Percentiles rank a stretch among this genome's conserved stretches.
Evolutionary conservation across 306 rosid species (phyloP).

Genomic region (Glycine latifolia): DNA sequence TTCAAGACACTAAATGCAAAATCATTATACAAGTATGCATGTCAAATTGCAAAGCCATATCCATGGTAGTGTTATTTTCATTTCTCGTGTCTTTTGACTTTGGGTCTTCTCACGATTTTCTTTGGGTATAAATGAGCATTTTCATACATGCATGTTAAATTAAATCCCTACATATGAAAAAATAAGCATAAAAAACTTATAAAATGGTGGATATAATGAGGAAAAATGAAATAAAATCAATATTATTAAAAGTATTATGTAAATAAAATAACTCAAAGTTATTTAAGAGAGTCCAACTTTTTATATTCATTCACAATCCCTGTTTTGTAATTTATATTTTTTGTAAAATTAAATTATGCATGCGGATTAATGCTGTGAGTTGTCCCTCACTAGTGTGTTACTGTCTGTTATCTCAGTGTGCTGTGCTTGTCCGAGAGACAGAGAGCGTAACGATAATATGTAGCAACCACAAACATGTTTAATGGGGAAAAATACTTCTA

Average conservation of each 20-base stretch:
- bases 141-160: not conserved
- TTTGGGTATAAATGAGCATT: not conserved
- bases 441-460: constrained; percentile 59
- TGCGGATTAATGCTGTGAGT: not conserved
- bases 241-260: no score
- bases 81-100: not conserved
- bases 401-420: not conserved
- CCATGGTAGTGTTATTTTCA: not conserved
- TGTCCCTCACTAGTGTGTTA: not conserved
- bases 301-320: not conserved
- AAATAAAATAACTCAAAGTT: not conserved
- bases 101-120: not conserved
- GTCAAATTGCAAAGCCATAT: not conserved
- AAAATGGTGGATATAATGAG: not conserved
- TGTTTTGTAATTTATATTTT: not conserved
- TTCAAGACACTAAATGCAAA: not conserved
- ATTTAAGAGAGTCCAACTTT: not conserved
- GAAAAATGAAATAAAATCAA: not conserved
- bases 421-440: constrained; percentile 15
- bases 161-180: not conserved
- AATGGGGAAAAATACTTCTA: not conserved
- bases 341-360: not conserved
- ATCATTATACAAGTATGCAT: not conserved
- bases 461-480: constrained; percentile 2
- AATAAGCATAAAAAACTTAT: not conserved